Base-by-base conservation (phyloP, 768 basidiomycete genomes). In the Saitozyma podzolica region DNA sequence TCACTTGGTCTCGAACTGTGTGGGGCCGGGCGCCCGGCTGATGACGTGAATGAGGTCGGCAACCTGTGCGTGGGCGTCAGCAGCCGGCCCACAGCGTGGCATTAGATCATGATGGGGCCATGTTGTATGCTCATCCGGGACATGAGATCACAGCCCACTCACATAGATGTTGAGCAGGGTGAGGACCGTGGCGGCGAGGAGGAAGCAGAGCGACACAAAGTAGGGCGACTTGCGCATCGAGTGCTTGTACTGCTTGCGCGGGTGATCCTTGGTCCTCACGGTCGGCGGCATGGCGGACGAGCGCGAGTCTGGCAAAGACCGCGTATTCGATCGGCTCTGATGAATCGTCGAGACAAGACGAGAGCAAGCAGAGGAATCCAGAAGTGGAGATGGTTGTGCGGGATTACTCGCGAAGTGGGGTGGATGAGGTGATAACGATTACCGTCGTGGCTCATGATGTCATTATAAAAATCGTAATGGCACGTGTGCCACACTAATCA, bases 131-230 rank as follows among this genome's bases (percentile, higher is more conserved):
- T 52, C 20, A 7, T 29, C 11, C 37, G 47, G 47, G 47, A 48
- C 13, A 19, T 52, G 51, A 52, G 37, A 5, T 10, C 11, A 2
- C 49, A 8, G 19, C 17, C 54, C 5, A 64, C 73, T 66, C 63
- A 73, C 74, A 56, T 77, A 74, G 51, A 77, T 75, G 56, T 75
- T 74, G 7, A 77, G 50, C 16, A 79, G 50, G 10, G 76, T 76
- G 9, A 77, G 59, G 17, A 71, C 68, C 8, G 75, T 75, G 4
- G 78, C 74, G 2, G 64, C 65, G 10, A 79, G 62, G 19, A 78
- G 55, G 57, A 76, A 70, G 9, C 73, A 50, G 41, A 76, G 66
- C 3, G 74, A 73, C 14, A 73, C 65, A 54, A 73, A 62, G 60
- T 76, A 76, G 11, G 74, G 74, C 53, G 72, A 69, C 63, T 76